Evolutionary conservation across 805 yeast genomes (phyloP).

Genomic region (Hanseniaspora lindneri): DNA sequence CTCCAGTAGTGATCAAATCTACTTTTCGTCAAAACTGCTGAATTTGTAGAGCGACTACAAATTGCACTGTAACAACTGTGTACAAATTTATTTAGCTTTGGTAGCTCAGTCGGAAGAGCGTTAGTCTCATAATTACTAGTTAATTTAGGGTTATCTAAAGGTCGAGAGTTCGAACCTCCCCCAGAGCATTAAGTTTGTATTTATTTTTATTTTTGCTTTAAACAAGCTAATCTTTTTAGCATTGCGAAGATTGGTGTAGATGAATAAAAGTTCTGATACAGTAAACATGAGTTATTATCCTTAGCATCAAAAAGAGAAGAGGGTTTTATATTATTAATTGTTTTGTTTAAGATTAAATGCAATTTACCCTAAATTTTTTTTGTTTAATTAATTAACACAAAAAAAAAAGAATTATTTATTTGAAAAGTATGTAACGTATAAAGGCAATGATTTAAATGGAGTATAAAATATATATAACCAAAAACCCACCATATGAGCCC

Average conservation of each 20-base stretch:
- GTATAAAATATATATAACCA: not conserved
- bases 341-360: not conserved
- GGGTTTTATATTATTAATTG: too few species aligned
- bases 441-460: not conserved
- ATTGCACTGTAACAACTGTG: too few species aligned
- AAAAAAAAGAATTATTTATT: not conserved
- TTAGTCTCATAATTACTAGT: conserved; percentile 33
- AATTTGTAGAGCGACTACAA: too few species aligned
- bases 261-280: too few species aligned
- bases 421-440: not conserved
- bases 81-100: conserved; percentile 24
- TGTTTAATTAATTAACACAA: not conserved
- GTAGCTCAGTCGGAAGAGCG: conserved; percentile 42
- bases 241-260: too few species aligned
- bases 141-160: conserved; percentile 28
- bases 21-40: too few species aligned
- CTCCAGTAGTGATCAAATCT: too few species aligned
- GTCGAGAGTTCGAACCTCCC: conserved; percentile 40
- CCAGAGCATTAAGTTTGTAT: conserved; percentile 33
- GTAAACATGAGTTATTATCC: too few species aligned
- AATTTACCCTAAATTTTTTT: not conserved
- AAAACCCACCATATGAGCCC: too few species aligned
- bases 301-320: too few species aligned
- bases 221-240: too few species aligned
- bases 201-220: too few species aligned